Base-by-base conservation (phyloP, 2,329 filamentous ascomycete species). In the Trichoderma lentiforme region DNA sequence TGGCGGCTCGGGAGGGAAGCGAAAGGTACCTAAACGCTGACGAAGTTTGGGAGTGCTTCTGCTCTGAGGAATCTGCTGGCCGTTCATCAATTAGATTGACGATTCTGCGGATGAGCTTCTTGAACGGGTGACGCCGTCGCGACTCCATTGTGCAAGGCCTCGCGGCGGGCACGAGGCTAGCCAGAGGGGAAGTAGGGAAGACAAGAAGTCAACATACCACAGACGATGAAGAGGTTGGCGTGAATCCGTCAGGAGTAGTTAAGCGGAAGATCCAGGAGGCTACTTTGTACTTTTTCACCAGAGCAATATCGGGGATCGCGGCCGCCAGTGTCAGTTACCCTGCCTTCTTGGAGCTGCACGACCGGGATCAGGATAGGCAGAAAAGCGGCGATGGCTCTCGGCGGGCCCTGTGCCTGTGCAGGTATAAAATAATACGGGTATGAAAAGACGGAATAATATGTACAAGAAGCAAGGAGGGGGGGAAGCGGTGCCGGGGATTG, bases 1-100 rank as follows among this genome's bases (percentile, higher is more conserved):
- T 97, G 75, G 74, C 78, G 77, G 74, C 74, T 73, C 74, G 58
- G 69, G 76, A 76, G 64, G 71, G 61, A 14, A 74, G 39, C 51
- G 71, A 57, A 51, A 64, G 39, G 5, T 58, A 58, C 60, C 69
- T 61, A n/a, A 53, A 71, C 26, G 68, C 71, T 36, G 47, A 64
- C 53, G 43, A 26, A 6, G 61, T 66, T 9, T 61, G 68, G 43
- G 18, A n/a, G 24, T 74, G 74, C 75, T 77, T 76, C 70, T 61
- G 60, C 36, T 73, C 43, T 70, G 69, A 64, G 28, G 57, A 56
- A 43, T 56, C 57, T 62, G 47, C 30, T 56, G 61, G 34, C 6
- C 67, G 71, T 51, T 74, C 71, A 72, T 74, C 76, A 63, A 75
- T 70, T 61, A 78, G 66, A 61, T 74, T 73, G 70, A 74, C 79